Base-by-base conservation (phyloP, 1,284 basidiomycete species). In the Melampsora abietis-canadensis region DNA sequence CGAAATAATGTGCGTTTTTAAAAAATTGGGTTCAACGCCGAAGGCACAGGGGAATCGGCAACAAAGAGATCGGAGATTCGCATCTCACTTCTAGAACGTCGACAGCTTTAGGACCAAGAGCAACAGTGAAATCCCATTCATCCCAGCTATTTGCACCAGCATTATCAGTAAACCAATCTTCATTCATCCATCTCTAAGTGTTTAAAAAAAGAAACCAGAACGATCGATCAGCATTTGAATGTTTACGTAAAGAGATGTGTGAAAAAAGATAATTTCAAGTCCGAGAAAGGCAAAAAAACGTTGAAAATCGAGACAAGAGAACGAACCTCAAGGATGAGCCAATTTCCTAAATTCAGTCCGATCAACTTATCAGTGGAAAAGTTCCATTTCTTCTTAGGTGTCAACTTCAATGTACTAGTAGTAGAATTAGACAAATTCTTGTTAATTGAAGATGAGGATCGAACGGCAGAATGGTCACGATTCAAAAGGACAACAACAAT, bases 101-200 rank as follows among this genome's bases (percentile, higher is more conserved):
- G 14, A 30, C 34, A 24, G 68, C 68, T 75, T 78, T 78, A 31
- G 67, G 69, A 44, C 80, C 82, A 21, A 82, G 78, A 17, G 57
- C 78, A 72, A 80, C 74, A 62, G 80, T 78, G 73, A 83, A 77
- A 8, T 74, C 69, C 79, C 79, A 84, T 78, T 84, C 83, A 76
- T 84, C 83, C 77, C 79, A 79, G 3, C 80, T 77, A 31, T 82
- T 78, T 27, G 76, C 10, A 30, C 82, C 81, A 30, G 79, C 82
- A 40, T 78, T 74, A 27, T 78, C 40, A 60, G 80, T 80, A 77
- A 83, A 81, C 82, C 82, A 83, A 75, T 83, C 81, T 69, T 83
- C 83, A 59, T 80, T 76, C 79, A 83, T 81, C 83, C 83, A 84
- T 65, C 81, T 78, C 76, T 81, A 80, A 70, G 30, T 60, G 8